Evolutionary conservation across 225 moss, liverwort and hornwort species (phyloP), one percentile per base, ranked within the genome.

Genomic region (Sphagnum tenellum): DNA sequence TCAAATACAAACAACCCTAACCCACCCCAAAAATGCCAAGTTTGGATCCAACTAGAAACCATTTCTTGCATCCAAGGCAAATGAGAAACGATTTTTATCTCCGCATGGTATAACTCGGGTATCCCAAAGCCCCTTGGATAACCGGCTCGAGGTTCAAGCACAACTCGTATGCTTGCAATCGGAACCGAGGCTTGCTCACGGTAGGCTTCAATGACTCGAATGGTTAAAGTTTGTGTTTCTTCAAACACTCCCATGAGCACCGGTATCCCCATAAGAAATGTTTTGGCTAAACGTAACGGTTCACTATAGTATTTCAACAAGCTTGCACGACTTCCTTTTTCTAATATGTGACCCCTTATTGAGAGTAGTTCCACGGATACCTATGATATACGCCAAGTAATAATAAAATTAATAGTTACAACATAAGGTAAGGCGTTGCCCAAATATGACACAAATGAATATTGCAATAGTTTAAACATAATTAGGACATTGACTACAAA

Each of bases 161-260:
- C 62, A 50, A 89, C 64, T 46, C 58, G 64, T 4, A 95, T 61
- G 11, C 9, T 80, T 46, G 88, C 89, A 1, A 75, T 89, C 2
- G 89, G 88, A 46, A 61, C 75, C 7, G 63, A 14, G 50, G 76
- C 75, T 49, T 82, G 85, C 4, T 88, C 80, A 47, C 80, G 54
- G 60, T 83, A 74, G 48, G 71, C 72, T 68, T 89, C 83, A 10
- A 95, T 74, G 5, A 91, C 14, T 62, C 48, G 71, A 12, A 91
- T 65, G n/a, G 82, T 70, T 56, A 95, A 66, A 3, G 14, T 91
- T 76, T 88, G 91, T 8, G 86, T 73, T 75, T 91, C 94, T 45
- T 81, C 70, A 2, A 9, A 75, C 46, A 91, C 56, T 64, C 91
- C 89, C 46, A 95, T 66, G 45, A 90, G 57, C 53, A 84, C 58